These are phyloP conservation scores for Cucurbita maxima DNA, from an alignment of 306 rosid species.

Conservation along the genomic window DNA sequence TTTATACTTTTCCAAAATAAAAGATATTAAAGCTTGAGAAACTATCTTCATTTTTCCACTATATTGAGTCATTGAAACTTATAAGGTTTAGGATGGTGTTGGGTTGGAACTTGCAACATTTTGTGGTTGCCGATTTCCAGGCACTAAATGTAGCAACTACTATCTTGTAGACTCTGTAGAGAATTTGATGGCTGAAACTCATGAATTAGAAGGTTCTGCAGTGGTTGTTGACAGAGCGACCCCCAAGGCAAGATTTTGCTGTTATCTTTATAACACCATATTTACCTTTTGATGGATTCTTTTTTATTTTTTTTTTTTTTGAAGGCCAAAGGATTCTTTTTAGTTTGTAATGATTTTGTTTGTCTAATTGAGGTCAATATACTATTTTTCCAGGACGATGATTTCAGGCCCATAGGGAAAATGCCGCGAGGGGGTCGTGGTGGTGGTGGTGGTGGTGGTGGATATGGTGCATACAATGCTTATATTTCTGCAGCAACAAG, in stretches of 20 bases:
- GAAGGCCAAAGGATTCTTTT: background rate
- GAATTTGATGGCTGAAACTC: constrained; percentile 78
- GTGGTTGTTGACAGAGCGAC: constrained; percentile 97
- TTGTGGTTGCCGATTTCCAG: background rate
- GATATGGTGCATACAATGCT: constrained; percentile 92
- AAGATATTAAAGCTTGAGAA: no score
- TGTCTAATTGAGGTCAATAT: background rate
- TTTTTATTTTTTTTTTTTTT: no score
- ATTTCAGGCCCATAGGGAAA: constrained; percentile 65
- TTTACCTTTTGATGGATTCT: no score
- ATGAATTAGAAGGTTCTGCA: constrained; percentile 75
- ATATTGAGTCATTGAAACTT: no score
- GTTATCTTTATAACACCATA: background rate
- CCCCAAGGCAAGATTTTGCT: constrained; percentile 60
- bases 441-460: background rate
- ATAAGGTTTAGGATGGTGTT: no score
- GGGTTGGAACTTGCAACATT: no score
- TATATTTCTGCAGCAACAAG: constrained; percentile 92
- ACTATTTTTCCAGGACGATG: constrained; percentile 62
- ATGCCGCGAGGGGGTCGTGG: constrained; percentile 45
- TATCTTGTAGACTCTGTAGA: constrained; percentile 76
- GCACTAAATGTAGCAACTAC: background rate
- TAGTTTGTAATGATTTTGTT: background rate
- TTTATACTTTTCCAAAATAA: no score
- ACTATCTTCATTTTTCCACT: no score